Evolutionary conservation across 176 grass and related monocot species (phyloP).

Genomic region (Tuctoria greenei): DNA sequence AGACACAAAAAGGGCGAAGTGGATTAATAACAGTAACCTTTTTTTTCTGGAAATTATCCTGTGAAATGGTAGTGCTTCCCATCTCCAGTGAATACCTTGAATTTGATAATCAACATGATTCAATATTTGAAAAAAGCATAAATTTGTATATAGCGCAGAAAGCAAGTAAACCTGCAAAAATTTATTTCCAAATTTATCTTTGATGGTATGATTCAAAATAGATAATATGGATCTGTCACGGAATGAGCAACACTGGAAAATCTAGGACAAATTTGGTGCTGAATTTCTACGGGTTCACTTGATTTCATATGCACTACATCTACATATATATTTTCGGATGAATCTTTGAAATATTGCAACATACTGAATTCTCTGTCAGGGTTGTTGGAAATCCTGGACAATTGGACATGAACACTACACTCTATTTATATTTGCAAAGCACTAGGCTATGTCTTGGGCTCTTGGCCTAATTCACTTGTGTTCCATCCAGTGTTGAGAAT

Average conservation of each 20-base stretch:
- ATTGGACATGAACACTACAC: not conserved
- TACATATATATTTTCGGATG: not conserved
- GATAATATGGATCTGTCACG: not conserved
- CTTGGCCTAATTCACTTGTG: not conserved
- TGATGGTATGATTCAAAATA: not conserved
- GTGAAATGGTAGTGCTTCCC: not conserved
- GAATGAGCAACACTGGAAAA: not conserved
- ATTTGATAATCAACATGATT: not conserved
- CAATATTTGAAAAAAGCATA: not conserved
- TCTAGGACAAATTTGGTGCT: not conserved
- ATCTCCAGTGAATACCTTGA: too few species aligned
- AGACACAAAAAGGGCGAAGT: not conserved
- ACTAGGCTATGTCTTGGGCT: not conserved
- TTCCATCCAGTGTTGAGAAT: not conserved
- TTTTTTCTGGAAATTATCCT: not conserved
- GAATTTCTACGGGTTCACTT: not conserved
- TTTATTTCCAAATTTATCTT: not conserved
- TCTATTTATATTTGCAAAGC: constrained; percentile 10
- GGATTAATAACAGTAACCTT: not conserved
- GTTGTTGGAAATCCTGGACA: not conserved
- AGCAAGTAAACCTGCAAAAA: not conserved
- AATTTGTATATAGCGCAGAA: not conserved
- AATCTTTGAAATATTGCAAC: not conserved
- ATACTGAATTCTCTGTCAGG: not conserved
- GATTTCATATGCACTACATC: not conserved